These are phyloP conservation scores for Aspergillus sclerotiicarbonarius DNA, from an alignment of 495 filamentous ascomycete species.

Conservation along the genomic window DNA sequence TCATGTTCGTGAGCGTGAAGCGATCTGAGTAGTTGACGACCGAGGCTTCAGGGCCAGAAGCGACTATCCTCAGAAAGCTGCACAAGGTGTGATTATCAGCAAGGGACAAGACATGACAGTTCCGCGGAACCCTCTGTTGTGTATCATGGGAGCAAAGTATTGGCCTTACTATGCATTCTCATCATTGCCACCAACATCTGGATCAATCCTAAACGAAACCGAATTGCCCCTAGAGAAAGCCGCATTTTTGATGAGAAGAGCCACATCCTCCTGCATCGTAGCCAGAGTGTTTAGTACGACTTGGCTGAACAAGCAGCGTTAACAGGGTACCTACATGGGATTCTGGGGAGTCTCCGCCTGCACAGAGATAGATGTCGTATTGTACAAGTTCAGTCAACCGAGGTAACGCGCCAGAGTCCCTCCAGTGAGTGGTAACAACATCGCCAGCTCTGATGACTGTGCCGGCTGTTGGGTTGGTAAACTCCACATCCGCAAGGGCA, in stretches of 20 bases:
- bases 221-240: slow-evolving; percentile 50
- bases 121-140: neutral
- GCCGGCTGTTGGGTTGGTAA: slow-evolving; percentile 32
- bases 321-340: slow-evolving; percentile 34
- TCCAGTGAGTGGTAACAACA: slow-evolving; percentile 57
- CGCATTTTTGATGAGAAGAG: slow-evolving; percentile 35
- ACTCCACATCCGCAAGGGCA: slow-evolving; percentile 55
- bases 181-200: slow-evolving; percentile 44
- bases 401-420: slow-evolving; percentile 52
- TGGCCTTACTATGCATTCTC: slow-evolving; percentile 61
- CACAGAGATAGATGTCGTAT: slow-evolving; percentile 63
- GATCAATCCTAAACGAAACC: slow-evolving; percentile 50
- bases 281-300: slow-evolving; percentile 1
- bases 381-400: slow-evolving; percentile 48
- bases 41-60: slow-evolving; percentile 48
- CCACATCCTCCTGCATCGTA: slow-evolving; percentile 40
- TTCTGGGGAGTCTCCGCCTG: slow-evolving; percentile 56
- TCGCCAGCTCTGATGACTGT: slow-evolving; percentile 50
- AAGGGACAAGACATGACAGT: neutral
- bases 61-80: slow-evolving; percentile 66
- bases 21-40: slow-evolving; percentile 61
- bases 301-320: neutral
- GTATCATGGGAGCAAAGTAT: neutral
- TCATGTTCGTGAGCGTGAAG: slow-evolving; percentile 68
- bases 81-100: slow-evolving; percentile 9